Conservation (phyloP, 495 filamentous ascomycete species). For the Xylaria castorea region DNA sequence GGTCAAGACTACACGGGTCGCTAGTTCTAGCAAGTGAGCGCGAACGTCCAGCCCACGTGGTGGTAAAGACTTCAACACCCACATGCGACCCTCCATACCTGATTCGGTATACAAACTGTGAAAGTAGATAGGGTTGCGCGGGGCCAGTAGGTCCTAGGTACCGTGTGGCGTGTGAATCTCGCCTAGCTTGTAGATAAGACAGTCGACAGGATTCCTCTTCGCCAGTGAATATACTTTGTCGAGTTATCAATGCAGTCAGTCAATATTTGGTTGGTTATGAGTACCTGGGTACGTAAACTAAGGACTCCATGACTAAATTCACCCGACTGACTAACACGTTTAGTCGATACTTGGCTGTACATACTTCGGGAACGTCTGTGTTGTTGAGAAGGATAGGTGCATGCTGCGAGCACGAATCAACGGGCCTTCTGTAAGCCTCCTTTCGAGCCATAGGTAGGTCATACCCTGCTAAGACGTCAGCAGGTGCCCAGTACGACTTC, state of each 20-base stretch:
- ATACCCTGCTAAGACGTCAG: not conserved
- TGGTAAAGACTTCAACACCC: not conserved
- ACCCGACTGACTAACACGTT: not conserved
- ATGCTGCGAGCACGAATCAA: conserved; percentile 5
- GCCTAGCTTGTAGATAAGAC: not conserved
- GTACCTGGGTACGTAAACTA: not conserved
- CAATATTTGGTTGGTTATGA: not conserved
- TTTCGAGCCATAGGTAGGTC: not conserved
- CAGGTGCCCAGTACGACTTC: not conserved
- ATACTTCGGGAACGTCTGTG: not conserved
- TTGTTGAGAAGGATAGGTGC: not conserved
- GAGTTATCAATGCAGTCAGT: not conserved
- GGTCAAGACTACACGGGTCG: not conserved
- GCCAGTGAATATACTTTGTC: not conserved
- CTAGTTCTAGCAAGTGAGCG: not conserved
- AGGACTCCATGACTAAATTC: not conserved
- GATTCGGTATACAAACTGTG: not conserved
- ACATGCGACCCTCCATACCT: not conserved
- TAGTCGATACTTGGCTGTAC: not conserved
- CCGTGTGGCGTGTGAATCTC: not conserved
- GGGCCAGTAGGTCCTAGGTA: not conserved
- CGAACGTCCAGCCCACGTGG: not conserved
- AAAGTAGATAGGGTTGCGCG: not conserved
- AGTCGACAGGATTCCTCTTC: not conserved
- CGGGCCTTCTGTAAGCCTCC: not conserved